phyloP scores from a whole-genome alignment of 176 grass and related monocot genomes.

The Avena atlantica region DNA sequence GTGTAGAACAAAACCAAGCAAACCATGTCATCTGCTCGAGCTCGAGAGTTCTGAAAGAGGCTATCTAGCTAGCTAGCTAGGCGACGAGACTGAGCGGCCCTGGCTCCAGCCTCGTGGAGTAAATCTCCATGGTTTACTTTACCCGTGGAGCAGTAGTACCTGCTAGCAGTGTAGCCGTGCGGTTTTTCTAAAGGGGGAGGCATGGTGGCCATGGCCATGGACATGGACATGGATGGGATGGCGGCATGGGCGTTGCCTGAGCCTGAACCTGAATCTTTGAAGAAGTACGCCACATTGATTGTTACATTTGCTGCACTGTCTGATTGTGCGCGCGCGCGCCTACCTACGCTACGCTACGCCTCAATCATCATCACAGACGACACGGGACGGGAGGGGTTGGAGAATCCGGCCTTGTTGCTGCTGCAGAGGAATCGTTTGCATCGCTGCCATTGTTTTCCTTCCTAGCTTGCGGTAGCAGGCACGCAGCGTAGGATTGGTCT shows the following conservation, averaged over 20 bases:
- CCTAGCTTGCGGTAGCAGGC: neutral
- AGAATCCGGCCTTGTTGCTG: neutral
- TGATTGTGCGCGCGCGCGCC: neutral
- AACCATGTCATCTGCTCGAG: neutral
- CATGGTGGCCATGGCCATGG: neutral
- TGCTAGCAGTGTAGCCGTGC: neutral
- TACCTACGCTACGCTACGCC: neutral
- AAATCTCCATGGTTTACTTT: too few species aligned
- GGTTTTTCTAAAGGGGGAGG: neutral
- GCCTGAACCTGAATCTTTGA: neutral
- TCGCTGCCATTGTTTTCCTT: neutral
- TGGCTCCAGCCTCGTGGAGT: too few species aligned
- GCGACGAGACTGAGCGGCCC: too few species aligned
- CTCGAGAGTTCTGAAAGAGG: neutral
- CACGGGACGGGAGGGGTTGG: neutral
- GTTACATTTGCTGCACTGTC: conserved; percentile 4
- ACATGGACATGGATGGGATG: neutral
- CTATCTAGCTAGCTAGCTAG: neutral
- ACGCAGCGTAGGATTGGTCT: neutral
- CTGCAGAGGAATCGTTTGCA: neutral
- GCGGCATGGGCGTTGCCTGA: neutral
- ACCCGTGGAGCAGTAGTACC: too few species aligned
- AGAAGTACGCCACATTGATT: neutral
- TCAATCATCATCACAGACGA: neutral
- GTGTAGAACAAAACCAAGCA: too few species aligned